Evolutionary conservation across 768 basidiomycete genomes (phyloP).

Genomic region (Hericium coralloides): DNA sequence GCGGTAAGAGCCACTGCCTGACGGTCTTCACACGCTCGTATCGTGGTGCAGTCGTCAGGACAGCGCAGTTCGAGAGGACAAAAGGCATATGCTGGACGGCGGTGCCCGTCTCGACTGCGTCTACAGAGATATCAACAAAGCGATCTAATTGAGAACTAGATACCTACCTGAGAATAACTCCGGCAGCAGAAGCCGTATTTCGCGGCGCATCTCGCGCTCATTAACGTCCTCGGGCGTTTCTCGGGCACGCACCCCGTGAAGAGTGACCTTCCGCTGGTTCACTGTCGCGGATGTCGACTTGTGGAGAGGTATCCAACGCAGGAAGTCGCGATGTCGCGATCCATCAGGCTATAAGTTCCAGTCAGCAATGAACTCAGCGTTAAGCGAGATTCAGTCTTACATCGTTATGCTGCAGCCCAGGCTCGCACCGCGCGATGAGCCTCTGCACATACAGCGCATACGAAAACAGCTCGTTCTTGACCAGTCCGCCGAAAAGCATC

Average conservation of each 20-base stretch:
- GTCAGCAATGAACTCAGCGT: background rate
- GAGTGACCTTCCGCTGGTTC: slow-evolving; percentile 58
- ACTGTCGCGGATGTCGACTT: slow-evolving; percentile 48
- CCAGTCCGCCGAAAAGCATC: slow-evolving; percentile 62
- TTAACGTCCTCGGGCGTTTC: slow-evolving; percentile 63
- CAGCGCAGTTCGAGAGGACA: slow-evolving; percentile 32
- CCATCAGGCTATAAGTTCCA: slow-evolving; percentile 25
- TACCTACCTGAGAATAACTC: slow-evolving; percentile 39
- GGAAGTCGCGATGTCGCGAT: slow-evolving; percentile 62
- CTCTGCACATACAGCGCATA: slow-evolving; percentile 71
- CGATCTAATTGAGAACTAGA: background rate
- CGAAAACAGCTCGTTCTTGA: slow-evolving; percentile 62
- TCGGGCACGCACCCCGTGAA: slow-evolving; percentile 62
- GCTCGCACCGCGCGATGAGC: slow-evolving; percentile 72
- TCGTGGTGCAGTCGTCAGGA: slow-evolving; percentile 46
- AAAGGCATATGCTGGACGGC: background rate
- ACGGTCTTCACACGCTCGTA: slow-evolving; percentile 70
- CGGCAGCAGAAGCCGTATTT: slow-evolving; percentile 56
- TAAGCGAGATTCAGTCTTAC: slow-evolving; percentile 27
- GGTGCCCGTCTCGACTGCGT: background rate
- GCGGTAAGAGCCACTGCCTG: slow-evolving; percentile 67
- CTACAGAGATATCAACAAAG: background rate
- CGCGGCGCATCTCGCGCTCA: slow-evolving; percentile 63
- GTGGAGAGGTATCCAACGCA: slow-evolving; percentile 66
- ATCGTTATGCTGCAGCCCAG: slow-evolving; percentile 44